phyloP scores from a whole-genome alignment of 1,284 basidiomycete genomes.

The Rhodotorula sp. region DNA sequence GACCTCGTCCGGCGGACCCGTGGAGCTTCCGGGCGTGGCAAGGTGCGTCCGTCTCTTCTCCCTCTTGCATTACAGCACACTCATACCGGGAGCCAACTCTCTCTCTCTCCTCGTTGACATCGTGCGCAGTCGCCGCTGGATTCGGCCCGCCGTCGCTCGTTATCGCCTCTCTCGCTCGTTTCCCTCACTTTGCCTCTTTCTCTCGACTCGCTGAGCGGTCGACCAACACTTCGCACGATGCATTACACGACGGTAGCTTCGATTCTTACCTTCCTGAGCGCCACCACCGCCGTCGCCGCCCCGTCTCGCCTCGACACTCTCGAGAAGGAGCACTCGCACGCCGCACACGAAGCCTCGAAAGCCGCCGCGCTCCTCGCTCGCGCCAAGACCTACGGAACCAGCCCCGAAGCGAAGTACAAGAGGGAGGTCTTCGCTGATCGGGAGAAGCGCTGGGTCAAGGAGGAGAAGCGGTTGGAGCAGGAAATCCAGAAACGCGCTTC shows the following conservation, averaged over 20 bases:
- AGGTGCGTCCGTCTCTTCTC: not conserved
- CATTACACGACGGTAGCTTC: not conserved
- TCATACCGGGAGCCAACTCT: not conserved
- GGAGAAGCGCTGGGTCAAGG: constrained; percentile 1
- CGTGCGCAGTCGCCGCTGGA: not conserved
- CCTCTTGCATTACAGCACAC: not conserved
- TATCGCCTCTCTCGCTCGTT: not conserved
- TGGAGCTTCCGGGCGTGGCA: no score
- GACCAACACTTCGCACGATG: not conserved
- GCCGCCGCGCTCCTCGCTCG: not conserved
- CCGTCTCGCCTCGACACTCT: not conserved
- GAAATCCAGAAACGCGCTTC: not conserved
- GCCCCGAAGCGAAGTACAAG: not conserved
- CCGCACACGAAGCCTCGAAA: not conserved
- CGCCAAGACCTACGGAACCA: not conserved
- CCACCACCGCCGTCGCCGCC: no score
- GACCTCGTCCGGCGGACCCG: no score
- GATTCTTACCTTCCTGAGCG: not conserved
- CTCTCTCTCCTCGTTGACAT: not conserved
- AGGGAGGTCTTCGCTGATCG: not conserved
- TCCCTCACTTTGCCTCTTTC: not conserved
- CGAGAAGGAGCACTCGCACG: not conserved
- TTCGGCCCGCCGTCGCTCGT: not conserved
- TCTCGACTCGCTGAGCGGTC: not conserved
- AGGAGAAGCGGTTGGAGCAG: not conserved